These are phyloP conservation scores for Neurospora sublineolata DNA, from an alignment of 495 filamentous ascomycete species.

Conservation along the genomic window DNA sequence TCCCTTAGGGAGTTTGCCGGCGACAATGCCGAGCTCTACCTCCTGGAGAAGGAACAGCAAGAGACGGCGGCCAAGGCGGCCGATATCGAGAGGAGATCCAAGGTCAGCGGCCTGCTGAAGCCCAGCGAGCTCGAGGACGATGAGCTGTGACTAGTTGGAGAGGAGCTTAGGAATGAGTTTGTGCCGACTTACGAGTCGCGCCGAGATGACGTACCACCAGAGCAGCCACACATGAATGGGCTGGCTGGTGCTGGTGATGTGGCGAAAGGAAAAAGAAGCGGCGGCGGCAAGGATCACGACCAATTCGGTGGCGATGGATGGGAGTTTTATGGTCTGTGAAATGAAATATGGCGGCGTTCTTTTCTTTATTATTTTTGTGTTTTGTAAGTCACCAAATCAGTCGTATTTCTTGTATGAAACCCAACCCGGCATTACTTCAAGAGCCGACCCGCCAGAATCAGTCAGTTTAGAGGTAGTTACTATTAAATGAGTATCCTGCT, in stretches of 20 bases:
- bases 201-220: slow-evolving; percentile 4
- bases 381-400: neutral
- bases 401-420: neutral
- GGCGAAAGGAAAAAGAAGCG: neutral
- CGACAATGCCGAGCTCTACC: slow-evolving; percentile 85
- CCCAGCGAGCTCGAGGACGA: slow-evolving; percentile 91
- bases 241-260: neutral
- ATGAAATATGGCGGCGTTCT: slow-evolving; percentile 11
- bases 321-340: slow-evolving; percentile 40
- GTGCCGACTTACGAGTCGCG: slow-evolving; percentile 18
- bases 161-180: slow-evolving; percentile 53
- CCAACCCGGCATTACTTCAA: neutral
- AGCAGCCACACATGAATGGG: neutral
- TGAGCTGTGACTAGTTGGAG: slow-evolving; percentile 68
- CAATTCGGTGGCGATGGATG: slow-evolving; percentile 30
- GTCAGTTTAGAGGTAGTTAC: neutral
- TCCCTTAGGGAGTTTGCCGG: slow-evolving; percentile 93
- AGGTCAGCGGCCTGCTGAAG: slow-evolving; percentile 84
- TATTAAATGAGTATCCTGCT: neutral
- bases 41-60: slow-evolving; percentile 83
- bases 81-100: slow-evolving; percentile 78
- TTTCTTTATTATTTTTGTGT: neutral
- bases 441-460: neutral
- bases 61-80: slow-evolving; percentile 65
- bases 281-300: slow-evolving; percentile 7